phyloP scores from a whole-genome alignment of 352 stramenopile genomes.

The Phytophthora cajani region DNA sequence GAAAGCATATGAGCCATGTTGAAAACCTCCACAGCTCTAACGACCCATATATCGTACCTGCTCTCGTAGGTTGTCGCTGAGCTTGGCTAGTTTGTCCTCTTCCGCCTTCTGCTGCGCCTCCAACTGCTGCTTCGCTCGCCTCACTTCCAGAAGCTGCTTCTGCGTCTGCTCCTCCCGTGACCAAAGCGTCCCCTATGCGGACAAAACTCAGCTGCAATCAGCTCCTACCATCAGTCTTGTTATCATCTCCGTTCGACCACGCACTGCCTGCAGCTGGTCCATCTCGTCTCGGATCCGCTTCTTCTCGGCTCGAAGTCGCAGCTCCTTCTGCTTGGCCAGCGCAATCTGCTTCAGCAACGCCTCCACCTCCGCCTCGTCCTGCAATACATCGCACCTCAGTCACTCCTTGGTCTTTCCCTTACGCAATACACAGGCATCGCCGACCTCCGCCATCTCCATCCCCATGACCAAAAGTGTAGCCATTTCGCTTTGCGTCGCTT shows the following conservation, averaged over 20 bases:
- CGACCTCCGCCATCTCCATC: slow-evolving; percentile 16
- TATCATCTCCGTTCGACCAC: not conserved
- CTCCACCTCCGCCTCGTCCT: slow-evolving; percentile 63
- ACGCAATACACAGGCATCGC: not conserved
- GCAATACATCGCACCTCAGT: not conserved
- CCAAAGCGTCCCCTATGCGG: slow-evolving; percentile 50
- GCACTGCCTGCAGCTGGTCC: slow-evolving; percentile 49
- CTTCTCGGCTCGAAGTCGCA: slow-evolving; percentile 72
- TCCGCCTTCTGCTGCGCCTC: slow-evolving; percentile 43
- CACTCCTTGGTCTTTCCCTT: not conserved
- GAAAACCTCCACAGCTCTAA: not conserved
- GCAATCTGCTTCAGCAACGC: slow-evolving; percentile 61
- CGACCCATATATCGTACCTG: slow-evolving; percentile 12
- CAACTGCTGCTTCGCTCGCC: slow-evolving; percentile 38
- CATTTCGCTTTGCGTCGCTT: slow-evolving; percentile 20
- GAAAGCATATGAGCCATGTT: not conserved
- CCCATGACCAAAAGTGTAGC: slow-evolving; percentile 20
- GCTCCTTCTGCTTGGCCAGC: slow-evolving; percentile 63
- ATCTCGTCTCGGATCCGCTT: slow-evolving; percentile 68
- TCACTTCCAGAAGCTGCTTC: slow-evolving; percentile 49
- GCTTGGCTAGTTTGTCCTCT: slow-evolving; percentile 32
- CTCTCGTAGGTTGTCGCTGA: slow-evolving; percentile 45
- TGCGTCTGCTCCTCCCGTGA: slow-evolving; percentile 51
- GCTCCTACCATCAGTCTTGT: not conserved
- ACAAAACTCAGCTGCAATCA: not conserved